Base-by-base conservation (phyloP, 1,284 basidiomycete species). In the Somion occarium region DNA sequence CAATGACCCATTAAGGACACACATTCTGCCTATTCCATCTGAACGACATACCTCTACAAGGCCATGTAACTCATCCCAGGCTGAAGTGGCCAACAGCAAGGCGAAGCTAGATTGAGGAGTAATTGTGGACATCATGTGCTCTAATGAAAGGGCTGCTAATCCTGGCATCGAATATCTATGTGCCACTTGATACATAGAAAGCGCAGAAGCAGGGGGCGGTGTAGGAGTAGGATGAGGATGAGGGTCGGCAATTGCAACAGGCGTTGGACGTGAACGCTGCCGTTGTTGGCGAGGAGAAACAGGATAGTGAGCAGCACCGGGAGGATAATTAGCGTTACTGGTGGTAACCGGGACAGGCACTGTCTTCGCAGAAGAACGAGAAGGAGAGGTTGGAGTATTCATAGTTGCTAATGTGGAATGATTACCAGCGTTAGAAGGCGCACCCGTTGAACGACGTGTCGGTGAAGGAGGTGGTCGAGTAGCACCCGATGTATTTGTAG, bases 121-220 rank as follows among this genome's bases (percentile, higher is more conserved):
- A 38, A 94, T 79, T 2, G 82, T 85, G 3, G 76, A 73, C 69
- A 93, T 76, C 59, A 93, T 82, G 62, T 91, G 88, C 47, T 87
- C 82, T 50, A 88, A 68, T 1, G 90, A 85, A 5, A 92, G 73
- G 11, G 73, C 63, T 30, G 82, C 80, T 20, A 93, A 74, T 7
- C 73, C 77, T 2, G 80, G 78, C 69, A 93, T 81, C 7, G 73
- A 71, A 65, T 93, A 93, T 37, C 89, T 76, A 69, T 93, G 89
- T 9, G 90, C 87, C 13, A 92, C 75, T 60, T 87, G 82, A 69
- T 91, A 94, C 59, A 93, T 79, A 0, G 86, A 80, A 27, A 94
- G 69, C 1, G 89, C 87, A 24, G 84, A 86, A 18, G 85, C 85
- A 19, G 87, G 79, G 2, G 72, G 68, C 1, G 85, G 83, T 2